Conservation (phyloP, 192 early-diverging fungal species). For the Nowakowskiella sp. region DNA sequence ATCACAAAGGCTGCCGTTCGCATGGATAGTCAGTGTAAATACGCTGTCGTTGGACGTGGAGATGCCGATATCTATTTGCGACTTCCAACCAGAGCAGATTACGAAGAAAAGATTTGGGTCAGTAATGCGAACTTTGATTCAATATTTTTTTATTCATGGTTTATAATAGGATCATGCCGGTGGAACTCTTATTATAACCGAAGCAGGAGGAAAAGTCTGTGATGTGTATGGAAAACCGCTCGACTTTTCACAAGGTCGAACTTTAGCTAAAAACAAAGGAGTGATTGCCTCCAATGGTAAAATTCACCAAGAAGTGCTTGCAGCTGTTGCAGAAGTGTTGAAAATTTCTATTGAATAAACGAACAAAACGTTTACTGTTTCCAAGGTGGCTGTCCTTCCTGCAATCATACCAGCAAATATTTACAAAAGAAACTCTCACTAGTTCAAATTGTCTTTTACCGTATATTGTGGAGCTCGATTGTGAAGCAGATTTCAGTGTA, state of each 20-base stretch:
- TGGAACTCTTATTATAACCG: conserved; percentile 79
- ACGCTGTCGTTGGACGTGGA: conserved; percentile 81
- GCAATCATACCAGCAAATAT: too few species aligned
- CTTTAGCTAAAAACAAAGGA: conserved; percentile 76
- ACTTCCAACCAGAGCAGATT: conserved; percentile 65
- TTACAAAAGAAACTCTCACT: too few species aligned
- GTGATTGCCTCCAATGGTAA: conserved; percentile 69
- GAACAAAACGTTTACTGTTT: not conserved
- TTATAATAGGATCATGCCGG: conserved; percentile 78
- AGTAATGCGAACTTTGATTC: conserved; percentile 10
- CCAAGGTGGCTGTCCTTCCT: too few species aligned
- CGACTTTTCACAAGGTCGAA: conserved; percentile 85
- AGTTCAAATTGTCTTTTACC: too few species aligned
- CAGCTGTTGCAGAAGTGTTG: conserved; percentile 55
- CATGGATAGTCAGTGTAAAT: conserved; percentile 99
- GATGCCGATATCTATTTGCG: conserved; percentile 92
- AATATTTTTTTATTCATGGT: conserved; percentile 10
- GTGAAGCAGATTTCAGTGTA: too few species aligned
- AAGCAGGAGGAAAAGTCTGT: conserved; percentile 84
- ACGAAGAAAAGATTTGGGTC: conserved; percentile 98
- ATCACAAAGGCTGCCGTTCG: conserved; percentile 72
- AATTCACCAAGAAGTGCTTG: conserved; percentile 69
- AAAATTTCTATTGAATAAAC: not conserved
- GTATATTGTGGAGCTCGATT: too few species aligned
- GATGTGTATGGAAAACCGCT: conserved; percentile 77